Evolutionary conservation across 306 rosid genomes (phyloP), one percentile per base, ranked within the genome.

Genomic region (Begonia loranthoides): DNA sequence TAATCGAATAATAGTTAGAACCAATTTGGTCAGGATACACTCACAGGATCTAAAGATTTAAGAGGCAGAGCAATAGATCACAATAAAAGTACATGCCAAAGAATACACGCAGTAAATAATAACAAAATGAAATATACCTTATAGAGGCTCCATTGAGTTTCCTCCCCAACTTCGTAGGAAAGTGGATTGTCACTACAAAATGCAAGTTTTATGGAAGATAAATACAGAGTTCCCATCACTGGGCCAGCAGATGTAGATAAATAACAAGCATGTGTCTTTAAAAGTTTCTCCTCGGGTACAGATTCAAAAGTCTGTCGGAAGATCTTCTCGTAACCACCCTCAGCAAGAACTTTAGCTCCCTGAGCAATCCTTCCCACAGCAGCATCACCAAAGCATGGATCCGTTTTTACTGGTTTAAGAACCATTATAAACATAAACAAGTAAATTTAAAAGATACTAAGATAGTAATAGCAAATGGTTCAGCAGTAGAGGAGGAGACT

Each of bases 221-320:
- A 62, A 66, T 80, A 86, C 44, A 90, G 46, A 65, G 76, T 79
- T 56, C 99, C 99, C 94, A 86, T 82, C 6, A 90, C 87, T 11
- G 99, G 99, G 45, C 99, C 99, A 60, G 94, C 99, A 9, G 99
- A 90, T 14, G 99, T 90, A 52, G 99, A 86, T 15, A 90, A 62
- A 51, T 78, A 90, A 73, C 95, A 86, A 5, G 94, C 99, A 79
- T 59, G 86, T 5, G 99, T 75, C 75, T 80, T 86, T 3, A 69
- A 63, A 64, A 92, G 96, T 45, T 83, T 74, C 76, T 92, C 99
- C 61, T 83, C 93, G 0, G 87, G 84, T 54, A 66, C 73, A 17
- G 81, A 83, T 87, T 86, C 87, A 69, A 92, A 92, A 52, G 75
- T 76, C 41, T 79, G 85, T 40, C 80, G 70, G 64, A 92, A 92